Evolutionary conservation across 2,329 filamentous ascomycete genomes (phyloP), one percentile per base, ranked within the genome.

Genomic region (Stachybotrys chlorohalonatus): DNA sequence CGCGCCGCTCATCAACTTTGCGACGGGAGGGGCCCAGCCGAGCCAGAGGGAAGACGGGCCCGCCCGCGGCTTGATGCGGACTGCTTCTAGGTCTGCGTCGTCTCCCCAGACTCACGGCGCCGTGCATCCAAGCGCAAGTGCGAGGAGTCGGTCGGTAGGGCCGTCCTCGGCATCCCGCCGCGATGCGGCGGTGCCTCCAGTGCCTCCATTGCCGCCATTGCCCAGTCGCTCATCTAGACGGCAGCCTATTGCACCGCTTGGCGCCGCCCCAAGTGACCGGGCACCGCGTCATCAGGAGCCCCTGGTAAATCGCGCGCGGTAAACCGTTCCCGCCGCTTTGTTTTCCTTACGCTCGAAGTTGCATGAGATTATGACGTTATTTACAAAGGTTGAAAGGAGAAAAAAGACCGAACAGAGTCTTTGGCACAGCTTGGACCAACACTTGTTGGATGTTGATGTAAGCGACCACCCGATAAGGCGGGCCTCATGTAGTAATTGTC

Each of bases 1-100:
- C 16, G 68, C 72, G 11, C 75, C 74, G 9, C 68, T 81, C 1
- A 75, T 81, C 50, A 75, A 78, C 52, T 71, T 75, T 52, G 76
- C 75, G 11, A 72, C 64, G 53, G 62, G 69, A 8, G 64, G 61
- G 31, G 57, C 61, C 31, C 13, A 16, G 8, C 32, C 56, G 16
- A 53, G 56, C 45, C 52, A 54, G 8, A 31, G 52, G 16, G 53
- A 36, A 52, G 57, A 56, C 36, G 52, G 51, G 13, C 60, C 53
- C 15, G 53, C 52, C 32, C 58, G 59, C 47, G 62, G 61, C 17
- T 56, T 62, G 15, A 51, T 62, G 15, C 59, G 57, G 48, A 57
- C 13, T 9, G 36, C 36, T 52, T 54, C 55, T 48, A 42, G 36
- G 36, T 42, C 36, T 9, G 36, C 36, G 9, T 42, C 36, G 36